Evolutionary conservation across 1,139 yeast genomes (phyloP).

Genomic region (Williopsis jadinii): DNA sequence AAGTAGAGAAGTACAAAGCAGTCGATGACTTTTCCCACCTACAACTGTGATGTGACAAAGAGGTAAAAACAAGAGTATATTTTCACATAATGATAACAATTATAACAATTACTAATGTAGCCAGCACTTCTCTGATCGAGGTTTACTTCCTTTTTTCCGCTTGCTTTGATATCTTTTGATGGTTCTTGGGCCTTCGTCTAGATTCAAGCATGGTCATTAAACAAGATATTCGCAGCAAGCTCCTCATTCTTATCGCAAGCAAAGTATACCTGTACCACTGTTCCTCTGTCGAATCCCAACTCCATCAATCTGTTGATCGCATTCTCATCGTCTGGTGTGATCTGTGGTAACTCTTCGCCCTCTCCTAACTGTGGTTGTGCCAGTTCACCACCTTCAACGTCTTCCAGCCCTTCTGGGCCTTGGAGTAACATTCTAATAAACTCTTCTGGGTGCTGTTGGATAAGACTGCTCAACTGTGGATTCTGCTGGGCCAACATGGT

Average conservation of each 20-base stretch:
- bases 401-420: constrained; percentile 38
- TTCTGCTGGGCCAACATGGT: constrained; percentile 79
- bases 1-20: constrained; percentile 4
- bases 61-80: too few relatives aligned
- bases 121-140: too few relatives aligned
- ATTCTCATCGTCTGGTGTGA: constrained; percentile 78
- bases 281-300: constrained; percentile 82
- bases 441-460: constrained; percentile 82
- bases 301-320: constrained; percentile 87
- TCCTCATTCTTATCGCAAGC: constrained; percentile 99
- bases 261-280: constrained; percentile 90
- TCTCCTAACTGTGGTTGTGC: constrained; percentile 12
- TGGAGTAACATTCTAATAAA: constrained; percentile 68
- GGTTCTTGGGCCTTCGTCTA: neutral
- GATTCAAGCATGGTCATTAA: constrained; percentile 27
- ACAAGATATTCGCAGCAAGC: constrained; percentile 86
- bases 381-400: constrained; percentile 27
- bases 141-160: too few relatives aligned
- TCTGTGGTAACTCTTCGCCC: constrained; percentile 34
- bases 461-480: constrained; percentile 80
- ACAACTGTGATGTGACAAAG: constrained; percentile 1
- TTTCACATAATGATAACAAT: too few relatives aligned
- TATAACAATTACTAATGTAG: too few relatives aligned
- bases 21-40: constrained; percentile 10
- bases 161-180: too few relatives aligned